A percentile compares a stretch with the other conserved stretches of the same genome.
Conservation (phyloP, 2,329 filamentous ascomycete genomes). For the Scedosporium apiospermum region DNA sequence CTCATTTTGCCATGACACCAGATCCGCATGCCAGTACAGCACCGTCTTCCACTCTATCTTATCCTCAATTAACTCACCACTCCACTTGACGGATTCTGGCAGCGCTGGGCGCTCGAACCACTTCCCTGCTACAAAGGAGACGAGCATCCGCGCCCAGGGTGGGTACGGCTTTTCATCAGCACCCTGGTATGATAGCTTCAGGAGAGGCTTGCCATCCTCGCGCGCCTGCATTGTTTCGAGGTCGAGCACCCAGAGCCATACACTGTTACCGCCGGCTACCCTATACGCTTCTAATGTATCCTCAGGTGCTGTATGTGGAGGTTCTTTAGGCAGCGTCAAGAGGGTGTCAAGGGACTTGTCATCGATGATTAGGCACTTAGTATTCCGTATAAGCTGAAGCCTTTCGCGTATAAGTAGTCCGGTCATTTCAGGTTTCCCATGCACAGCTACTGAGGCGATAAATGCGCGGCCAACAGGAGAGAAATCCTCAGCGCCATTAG, state of each 20-base stretch:
- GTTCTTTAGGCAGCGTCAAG: neutral
- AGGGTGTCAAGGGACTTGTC: neutral
- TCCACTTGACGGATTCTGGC: neutral
- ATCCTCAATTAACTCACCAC: neutral
- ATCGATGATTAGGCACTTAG: neutral
- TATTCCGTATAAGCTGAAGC: neutral
- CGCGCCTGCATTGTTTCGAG: neutral
- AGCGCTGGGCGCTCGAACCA: neutral
- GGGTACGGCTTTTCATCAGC: neutral
- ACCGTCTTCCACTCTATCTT: neutral
- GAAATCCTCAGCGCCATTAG: neutral
- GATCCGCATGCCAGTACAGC: neutral
- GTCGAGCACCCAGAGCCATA: neutral
- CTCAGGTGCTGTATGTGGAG: neutral
- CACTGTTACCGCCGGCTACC: neutral
- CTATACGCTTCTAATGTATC: neutral
- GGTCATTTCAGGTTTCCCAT: neutral
- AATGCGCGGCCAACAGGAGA: neutral
- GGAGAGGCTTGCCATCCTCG: neutral
- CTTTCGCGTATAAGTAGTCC: neutral
- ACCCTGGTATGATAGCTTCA: neutral
- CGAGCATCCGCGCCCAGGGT: neutral
- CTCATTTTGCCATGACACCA: neutral
- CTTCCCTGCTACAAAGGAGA: neutral
- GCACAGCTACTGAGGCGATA: neutral